Evolutionary conservation across 257 asterid species (phyloP).

Genomic region (Przewalskia tangutica): DNA sequence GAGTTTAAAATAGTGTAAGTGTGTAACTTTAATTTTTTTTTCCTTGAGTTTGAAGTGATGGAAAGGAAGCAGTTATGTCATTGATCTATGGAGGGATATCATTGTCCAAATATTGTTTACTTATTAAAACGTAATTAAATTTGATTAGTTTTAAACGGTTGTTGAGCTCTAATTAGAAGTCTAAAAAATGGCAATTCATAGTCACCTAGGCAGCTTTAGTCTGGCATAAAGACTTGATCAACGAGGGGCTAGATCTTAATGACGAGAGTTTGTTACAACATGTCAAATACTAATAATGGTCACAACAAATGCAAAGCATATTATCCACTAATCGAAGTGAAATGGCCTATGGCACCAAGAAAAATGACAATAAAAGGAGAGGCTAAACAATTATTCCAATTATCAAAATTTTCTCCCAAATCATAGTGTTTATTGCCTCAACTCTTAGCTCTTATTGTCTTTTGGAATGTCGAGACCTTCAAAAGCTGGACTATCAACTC

Average conservation of each 20-base stretch:
- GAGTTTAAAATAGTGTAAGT: too few species aligned
- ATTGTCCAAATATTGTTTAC: too few species aligned
- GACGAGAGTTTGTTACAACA: not conserved
- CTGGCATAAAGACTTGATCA: not conserved
- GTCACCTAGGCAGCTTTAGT: not conserved
- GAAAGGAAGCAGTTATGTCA: too few species aligned
- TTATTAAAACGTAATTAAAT: too few species aligned
- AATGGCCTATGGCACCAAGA: not conserved
- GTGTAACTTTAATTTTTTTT: too few species aligned
- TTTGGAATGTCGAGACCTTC: slow-evolving; percentile 50
- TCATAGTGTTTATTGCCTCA: not conserved
- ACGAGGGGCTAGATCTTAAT: not conserved
- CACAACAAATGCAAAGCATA: not conserved
- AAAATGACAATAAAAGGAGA: not conserved
- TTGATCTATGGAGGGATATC: too few species aligned
- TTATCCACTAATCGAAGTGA: not conserved
- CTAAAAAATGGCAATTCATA: not conserved
- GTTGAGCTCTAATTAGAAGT: too few species aligned
- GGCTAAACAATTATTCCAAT: slow-evolving; percentile 17
- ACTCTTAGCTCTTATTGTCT: slow-evolving; percentile 30
- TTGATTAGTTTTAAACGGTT: too few species aligned
- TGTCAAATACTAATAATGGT: not conserved
- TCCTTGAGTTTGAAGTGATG: too few species aligned
- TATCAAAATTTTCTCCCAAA: slow-evolving; percentile 1
- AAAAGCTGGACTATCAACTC: slow-evolving; percentile 69